These are phyloP conservation scores for Phytomonas serpens DNA, from an alignment of 208 protist genomes.

Conservation along the genomic window DNA sequence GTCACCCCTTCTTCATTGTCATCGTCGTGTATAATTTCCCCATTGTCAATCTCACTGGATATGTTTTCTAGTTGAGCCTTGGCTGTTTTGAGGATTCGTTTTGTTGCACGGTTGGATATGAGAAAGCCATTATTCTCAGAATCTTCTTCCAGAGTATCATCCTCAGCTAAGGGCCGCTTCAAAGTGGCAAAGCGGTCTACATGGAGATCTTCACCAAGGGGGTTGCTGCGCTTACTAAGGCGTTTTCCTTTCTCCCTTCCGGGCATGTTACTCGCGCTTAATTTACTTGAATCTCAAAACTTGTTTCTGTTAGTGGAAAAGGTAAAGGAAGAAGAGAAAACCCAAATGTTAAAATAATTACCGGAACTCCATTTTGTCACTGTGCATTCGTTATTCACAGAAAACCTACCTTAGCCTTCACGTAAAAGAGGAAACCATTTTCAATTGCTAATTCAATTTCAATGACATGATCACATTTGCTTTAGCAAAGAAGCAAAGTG, in stretches of 20 bases:
- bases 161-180: constrained; percentile 20
- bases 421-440: background rate
- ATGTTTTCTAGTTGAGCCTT: constrained; percentile 62
- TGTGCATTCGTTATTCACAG: background rate
- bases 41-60: constrained; percentile 7
- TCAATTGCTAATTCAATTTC: background rate
- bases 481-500: background rate
- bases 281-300: background rate
- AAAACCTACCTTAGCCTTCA: background rate
- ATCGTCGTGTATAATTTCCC: constrained; percentile 5
- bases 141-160: constrained; percentile 5
- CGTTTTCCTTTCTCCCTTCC: constrained; percentile 35
- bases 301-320: constrained; percentile 4
- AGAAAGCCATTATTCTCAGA: constrained; percentile 51
- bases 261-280: constrained; percentile 16
- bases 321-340: constrained; percentile 1
- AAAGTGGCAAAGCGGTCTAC: constrained; percentile 70
- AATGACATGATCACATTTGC: background rate
- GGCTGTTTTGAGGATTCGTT: constrained; percentile 69
- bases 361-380: background rate
- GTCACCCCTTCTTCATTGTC: constrained; percentile 21
- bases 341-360: background rate
- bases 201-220: constrained; percentile 70
- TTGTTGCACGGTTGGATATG: constrained; percentile 60
- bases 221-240: constrained; percentile 45